Evolutionary conservation across 306 rosid species (phyloP).

Genomic region (Gastrolobium villosum): DNA sequence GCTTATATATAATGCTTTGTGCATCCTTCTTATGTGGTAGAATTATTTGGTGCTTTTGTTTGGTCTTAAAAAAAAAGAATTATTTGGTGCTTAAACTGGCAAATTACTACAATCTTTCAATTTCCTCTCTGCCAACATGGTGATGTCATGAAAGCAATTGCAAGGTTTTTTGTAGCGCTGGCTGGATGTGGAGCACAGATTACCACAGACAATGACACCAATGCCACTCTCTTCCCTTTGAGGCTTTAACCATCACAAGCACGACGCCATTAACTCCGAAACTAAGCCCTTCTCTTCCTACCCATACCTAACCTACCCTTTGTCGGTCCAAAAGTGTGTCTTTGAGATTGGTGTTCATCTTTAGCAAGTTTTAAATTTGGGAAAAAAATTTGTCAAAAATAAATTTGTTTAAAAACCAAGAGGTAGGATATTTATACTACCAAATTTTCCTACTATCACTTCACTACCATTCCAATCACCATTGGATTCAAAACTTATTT

Average conservation of each 20-base stretch:
- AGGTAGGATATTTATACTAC: too few species aligned
- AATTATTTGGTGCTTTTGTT: not conserved
- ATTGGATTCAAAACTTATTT: too few species aligned
- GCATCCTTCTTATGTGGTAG: not conserved
- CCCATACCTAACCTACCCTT: not conserved
- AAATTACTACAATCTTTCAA: slow-evolving; percentile 4
- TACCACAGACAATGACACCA: slow-evolving; percentile 36
- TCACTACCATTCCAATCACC: too few species aligned
- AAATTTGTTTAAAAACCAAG: too few species aligned
- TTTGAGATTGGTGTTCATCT: not conserved
- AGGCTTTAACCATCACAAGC: not conserved
- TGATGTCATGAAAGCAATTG: slow-evolving; percentile 40
- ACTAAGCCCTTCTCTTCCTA: not conserved
- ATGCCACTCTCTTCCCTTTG: not conserved
- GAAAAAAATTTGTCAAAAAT: too few species aligned
- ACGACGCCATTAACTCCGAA: not conserved
- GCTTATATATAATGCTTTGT: not conserved
- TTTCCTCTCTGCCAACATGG: not conserved
- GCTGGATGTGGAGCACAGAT: slow-evolving; percentile 30
- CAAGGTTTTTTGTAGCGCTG: slow-evolving; percentile 19
- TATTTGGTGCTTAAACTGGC: slow-evolving; percentile 20
- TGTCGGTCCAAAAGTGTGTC: not conserved
- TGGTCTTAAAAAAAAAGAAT: not conserved
- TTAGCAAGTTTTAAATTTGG: not conserved
- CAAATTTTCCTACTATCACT: too few species aligned